Conservation (phyloP, 148 eudicot genomes). For the Arbutus unedo region DNA sequence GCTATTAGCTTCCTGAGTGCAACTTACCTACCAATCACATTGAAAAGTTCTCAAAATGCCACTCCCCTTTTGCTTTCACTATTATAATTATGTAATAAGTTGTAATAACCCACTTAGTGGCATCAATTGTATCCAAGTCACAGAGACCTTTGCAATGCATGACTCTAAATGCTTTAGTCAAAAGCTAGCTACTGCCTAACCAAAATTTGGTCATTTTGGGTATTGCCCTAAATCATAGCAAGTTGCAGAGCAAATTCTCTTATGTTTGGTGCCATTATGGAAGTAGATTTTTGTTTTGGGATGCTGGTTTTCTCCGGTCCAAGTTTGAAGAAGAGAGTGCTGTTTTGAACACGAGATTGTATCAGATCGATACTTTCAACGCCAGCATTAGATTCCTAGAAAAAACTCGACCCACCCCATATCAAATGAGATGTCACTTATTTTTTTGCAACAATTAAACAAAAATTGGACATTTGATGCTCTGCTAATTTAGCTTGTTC, state of each 20-base stretch:
- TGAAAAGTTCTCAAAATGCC: conserved; percentile 14
- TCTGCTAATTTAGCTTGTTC: not conserved
- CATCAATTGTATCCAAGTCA: conserved; percentile 10
- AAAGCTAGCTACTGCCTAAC: conserved; percentile 2
- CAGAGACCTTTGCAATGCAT: not conserved
- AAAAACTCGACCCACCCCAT: not conserved
- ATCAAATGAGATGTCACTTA: not conserved
- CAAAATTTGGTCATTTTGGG: not conserved
- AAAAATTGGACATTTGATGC: not conserved
- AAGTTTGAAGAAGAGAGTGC: not conserved
- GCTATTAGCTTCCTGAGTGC: conserved; percentile 20
- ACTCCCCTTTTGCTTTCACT: not conserved
- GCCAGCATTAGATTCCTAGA: not conserved
- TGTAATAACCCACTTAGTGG: conserved; percentile 14
- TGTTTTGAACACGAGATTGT: not conserved
- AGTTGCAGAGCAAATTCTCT: conserved; percentile 2
- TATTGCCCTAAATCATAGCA: not conserved
- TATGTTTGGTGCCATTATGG: not conserved
- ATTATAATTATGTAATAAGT: not conserved
- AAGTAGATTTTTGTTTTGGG: not conserved
- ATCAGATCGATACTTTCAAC: not conserved
- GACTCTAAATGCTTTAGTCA: conserved; percentile 6
- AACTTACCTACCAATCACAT: conserved; percentile 24
- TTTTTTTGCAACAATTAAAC: no score
- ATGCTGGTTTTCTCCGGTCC: not conserved